A percentile compares a stretch with the other conserved stretches of the same genome.
Evolutionary conservation across 257 asterid genomes (phyloP).

Genomic region (Nicotiana undulata): DNA sequence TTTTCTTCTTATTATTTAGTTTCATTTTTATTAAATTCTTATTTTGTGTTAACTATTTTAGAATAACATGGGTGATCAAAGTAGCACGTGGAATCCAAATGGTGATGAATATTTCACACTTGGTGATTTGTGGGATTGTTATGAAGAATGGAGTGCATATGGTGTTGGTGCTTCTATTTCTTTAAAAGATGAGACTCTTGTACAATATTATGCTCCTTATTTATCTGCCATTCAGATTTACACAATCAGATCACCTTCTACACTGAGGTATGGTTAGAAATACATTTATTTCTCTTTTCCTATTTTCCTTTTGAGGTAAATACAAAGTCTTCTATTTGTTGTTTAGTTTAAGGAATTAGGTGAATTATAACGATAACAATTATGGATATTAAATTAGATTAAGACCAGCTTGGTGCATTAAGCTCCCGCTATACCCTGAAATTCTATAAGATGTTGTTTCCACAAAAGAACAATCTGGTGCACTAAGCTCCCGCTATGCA

Average conservation of each 20-base stretch:
- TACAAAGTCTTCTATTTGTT: not conserved
- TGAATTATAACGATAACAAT: too few relatives aligned
- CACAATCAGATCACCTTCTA: slow-evolving; percentile 1
- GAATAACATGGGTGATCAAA: slow-evolving; percentile 5
- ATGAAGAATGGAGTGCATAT: slow-evolving; percentile 31
- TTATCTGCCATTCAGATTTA: slow-evolving; percentile 27
- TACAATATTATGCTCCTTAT: slow-evolving; percentile 22
- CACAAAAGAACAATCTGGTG: too few relatives aligned
- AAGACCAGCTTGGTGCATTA: too few relatives aligned
- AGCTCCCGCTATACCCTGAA: too few relatives aligned
- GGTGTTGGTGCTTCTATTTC: slow-evolving; percentile 19
- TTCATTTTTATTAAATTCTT: not conserved
- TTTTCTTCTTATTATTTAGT: not conserved
- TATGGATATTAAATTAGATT: too few relatives aligned
- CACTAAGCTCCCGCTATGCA: too few relatives aligned
- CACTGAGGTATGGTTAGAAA: not conserved
- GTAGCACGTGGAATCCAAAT: slow-evolving; percentile 3
- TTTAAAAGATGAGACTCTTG: not conserved
- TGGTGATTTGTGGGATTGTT: slow-evolving; percentile 19
- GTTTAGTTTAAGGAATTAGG: too few relatives aligned
- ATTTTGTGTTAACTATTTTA: not conserved
- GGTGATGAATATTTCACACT: slow-evolving; percentile 16
- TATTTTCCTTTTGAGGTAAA: not conserved
- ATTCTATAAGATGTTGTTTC: too few relatives aligned
- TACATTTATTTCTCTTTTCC: not conserved